Conservation (phyloP, 257 asterid species). For the Dorcoceras hygrometricum region DNA sequence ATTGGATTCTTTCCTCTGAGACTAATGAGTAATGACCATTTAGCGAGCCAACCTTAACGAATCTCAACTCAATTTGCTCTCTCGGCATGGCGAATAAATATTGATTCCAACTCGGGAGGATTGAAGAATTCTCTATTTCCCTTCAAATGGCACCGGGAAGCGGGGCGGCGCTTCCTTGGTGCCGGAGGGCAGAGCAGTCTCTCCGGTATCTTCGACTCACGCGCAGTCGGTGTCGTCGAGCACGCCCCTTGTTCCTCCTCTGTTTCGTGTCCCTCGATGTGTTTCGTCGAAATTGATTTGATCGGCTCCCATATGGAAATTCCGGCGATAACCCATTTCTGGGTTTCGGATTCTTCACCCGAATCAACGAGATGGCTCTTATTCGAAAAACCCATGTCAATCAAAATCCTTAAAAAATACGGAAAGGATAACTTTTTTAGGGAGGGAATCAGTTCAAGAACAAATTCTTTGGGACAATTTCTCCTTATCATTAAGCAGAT, state of each 20-base stretch:
- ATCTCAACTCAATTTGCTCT: constrained; percentile 36
- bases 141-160: constrained; percentile 44
- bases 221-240: constrained; percentile 79
- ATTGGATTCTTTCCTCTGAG: too few relatives aligned
- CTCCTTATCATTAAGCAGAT: neutral
- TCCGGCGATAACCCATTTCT: constrained; percentile 68
- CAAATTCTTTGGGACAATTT: constrained; percentile 19
- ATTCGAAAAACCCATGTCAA: constrained; percentile 56
- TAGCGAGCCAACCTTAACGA: neutral
- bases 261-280: constrained; percentile 26
- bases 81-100: constrained; percentile 53
- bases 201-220: constrained; percentile 64
- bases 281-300: constrained; percentile 48
- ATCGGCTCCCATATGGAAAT: constrained; percentile 53
- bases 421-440: neutral
- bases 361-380: constrained; percentile 52
- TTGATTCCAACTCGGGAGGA: constrained; percentile 80
- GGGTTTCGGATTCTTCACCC: constrained; percentile 44
- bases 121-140: constrained; percentile 62
- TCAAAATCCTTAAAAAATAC: neutral
- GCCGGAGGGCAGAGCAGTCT: constrained; percentile 64
- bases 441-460: constrained; percentile 10
- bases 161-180: constrained; percentile 85
- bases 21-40: constrained; percentile 1
- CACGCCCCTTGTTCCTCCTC: constrained; percentile 29